Percentiles rank a stretch among this genome's conserved stretches.
phyloP scores from a whole-genome alignment of 2,329 filamentous ascomycete genomes.

The Penicillium hesseltinei region DNA sequence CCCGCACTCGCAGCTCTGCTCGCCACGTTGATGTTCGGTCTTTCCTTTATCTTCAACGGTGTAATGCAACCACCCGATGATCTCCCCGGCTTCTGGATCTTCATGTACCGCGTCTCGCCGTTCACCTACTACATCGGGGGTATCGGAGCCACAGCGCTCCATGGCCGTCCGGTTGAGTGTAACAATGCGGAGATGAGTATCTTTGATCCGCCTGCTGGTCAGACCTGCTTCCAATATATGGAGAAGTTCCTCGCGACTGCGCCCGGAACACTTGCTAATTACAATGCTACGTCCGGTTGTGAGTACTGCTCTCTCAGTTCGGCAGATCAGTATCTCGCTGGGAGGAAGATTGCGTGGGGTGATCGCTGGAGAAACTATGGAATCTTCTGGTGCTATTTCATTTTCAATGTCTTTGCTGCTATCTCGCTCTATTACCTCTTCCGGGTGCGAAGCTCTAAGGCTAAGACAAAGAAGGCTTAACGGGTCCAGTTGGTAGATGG shows the following conservation, averaged over 20 bases:
- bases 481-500: no score
- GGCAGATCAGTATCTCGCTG: conserved; percentile 40
- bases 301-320: conserved; percentile 42
- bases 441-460: conserved; percentile 38
- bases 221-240: conserved; percentile 62
- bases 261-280: conserved; percentile 56
- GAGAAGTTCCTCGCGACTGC: conserved; percentile 45
- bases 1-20: conserved; percentile 18
- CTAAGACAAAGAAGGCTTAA: conserved; percentile 13
- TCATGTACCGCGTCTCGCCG: conserved; percentile 61
- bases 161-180: conserved; percentile 64
- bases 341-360: conserved; percentile 51
- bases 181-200: conserved; percentile 65
- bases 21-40: conserved; percentile 18
- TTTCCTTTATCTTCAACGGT: conserved; percentile 30
- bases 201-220: conserved; percentile 57
- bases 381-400: conserved; percentile 57
- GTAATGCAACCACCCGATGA: conserved; percentile 63
- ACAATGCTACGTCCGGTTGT: conserved; percentile 51
- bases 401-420: conserved; percentile 57
- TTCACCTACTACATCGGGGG: conserved; percentile 49
- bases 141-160: conserved; percentile 67
- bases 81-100: conserved; percentile 67
- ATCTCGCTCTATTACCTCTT: conserved; percentile 52
- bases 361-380: conserved; percentile 68